Percentiles rank a stretch among this genome's conserved stretches.
Conservation (phyloP, 2,329 filamentous ascomycete genomes). For the Apiospora sp. region DNA sequence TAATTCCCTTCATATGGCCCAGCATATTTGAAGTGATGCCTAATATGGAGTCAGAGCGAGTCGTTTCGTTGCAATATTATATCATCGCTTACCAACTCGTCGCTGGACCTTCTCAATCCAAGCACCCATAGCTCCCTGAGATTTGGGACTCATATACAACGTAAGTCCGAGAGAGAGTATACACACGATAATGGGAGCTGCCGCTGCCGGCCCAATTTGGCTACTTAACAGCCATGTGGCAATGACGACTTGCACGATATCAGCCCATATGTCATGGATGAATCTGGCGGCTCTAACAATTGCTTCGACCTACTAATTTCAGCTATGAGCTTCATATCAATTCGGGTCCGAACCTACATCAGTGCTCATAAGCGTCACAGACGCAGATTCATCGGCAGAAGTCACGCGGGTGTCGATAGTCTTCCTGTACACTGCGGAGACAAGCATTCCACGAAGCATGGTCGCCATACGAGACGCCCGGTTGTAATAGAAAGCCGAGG, state of each 20-base stretch:
- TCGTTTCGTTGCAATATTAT: too few relatives aligned
- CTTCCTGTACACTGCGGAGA: slow-evolving; percentile 46
- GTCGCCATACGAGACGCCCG: slow-evolving; percentile 44
- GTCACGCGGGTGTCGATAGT: slow-evolving; percentile 41
- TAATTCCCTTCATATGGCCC: slow-evolving; percentile 47
- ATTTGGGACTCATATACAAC: slow-evolving; percentile 35
- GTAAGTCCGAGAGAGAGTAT: slow-evolving; percentile 38
- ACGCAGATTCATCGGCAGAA: slow-evolving; percentile 42
- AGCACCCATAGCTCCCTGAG: background rate
- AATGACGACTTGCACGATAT: slow-evolving; percentile 44
- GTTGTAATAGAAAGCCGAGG: slow-evolving; percentile 43
- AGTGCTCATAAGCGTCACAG: slow-evolving; percentile 52
- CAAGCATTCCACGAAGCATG: slow-evolving; percentile 42
- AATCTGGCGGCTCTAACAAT: slow-evolving; percentile 47
- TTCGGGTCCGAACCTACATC: slow-evolving; percentile 39
- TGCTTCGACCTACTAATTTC: slow-evolving; percentile 43
- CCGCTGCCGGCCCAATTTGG: slow-evolving; percentile 45
- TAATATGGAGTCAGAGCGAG: background rate
- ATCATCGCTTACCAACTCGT: slow-evolving; percentile 22
- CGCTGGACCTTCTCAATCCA: slow-evolving; percentile 24
- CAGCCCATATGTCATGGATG: slow-evolving; percentile 48
- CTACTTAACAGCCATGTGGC: slow-evolving; percentile 44
- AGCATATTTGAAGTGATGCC: slow-evolving; percentile 38
- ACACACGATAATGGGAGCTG: slow-evolving; percentile 45
- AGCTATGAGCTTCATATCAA: too few relatives aligned